Base-by-base conservation (phyloP, 2,329 filamentous ascomycete genomes). In the Diatrype stigma region DNA sequence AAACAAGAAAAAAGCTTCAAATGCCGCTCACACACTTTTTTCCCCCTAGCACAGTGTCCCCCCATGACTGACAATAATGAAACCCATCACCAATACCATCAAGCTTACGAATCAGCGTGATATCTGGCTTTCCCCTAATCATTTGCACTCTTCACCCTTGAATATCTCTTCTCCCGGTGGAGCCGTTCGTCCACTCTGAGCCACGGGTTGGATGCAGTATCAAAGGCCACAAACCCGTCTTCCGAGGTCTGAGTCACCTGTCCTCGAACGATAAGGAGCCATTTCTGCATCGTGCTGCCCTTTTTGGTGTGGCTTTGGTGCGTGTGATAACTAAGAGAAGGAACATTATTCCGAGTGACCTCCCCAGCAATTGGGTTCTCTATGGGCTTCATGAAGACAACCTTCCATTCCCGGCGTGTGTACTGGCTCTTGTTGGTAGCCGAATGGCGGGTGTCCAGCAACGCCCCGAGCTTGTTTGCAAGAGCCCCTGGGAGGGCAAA, bases 341-440 rank as follows among this genome's bases (percentile, higher is more conserved):
- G n/a, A n/a, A n/a, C n/a, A n/a, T n/a, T n/a, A 7, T 16, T 2
- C 16, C 26, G 22, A 5, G 14, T 30, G 17, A 42, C 44, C 4
- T 50, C 56, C 1, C 52, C 54, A 2, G 55, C 46, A 46, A 58
- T 44, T 11, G 51, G 45, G 10, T 42, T 50, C 1, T 32, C 28
- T 2, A 56, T 50, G 6, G 30, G 46, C 23, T 48, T 34, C 11
- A 60, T 46, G 44, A 51, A 26, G 10, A 54, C 56, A 6, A 58
- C 45, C n/a, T 54, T 58, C 57, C 57, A 60, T 32, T 60, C 56
- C 6, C 57, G 56, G 5, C 54, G 49, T 10, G 50, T 22, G 19
- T 48, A 50, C 10, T 49, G 56, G 23, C 50, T 54, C 37, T 55
- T 58, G 42, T 60, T 60, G 4, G 56, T 56, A 3, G 57, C 57